Evolutionary conservation across 2,329 filamentous ascomycete species (phyloP), one percentile per base, ranked within the genome.

Genomic region (Pestalotiopsis sp.): DNA sequence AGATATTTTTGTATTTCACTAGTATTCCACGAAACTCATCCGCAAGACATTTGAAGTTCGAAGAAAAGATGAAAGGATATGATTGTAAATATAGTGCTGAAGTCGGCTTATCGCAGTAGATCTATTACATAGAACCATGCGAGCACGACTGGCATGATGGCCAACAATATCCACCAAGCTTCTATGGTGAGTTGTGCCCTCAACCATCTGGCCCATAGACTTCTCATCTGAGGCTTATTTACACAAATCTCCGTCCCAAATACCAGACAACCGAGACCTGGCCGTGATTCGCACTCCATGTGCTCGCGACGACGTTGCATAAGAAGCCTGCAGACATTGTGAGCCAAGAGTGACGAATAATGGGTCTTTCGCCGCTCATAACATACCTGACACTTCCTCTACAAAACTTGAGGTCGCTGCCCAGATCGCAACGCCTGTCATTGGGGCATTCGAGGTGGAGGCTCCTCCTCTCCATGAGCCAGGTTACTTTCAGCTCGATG

Each of bases 361-460:
- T 20, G 35, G 24, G 1, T 24, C 22, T 1, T 52, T 22, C 4
- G 52, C 55, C 40, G 48, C 35, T n/a, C 3, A 38, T 9, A n/a
- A 78, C 83, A 67, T 75, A 89, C 87, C 81, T 82, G 0, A 90
- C 84, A 66, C 85, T 89, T 2, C 88, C 87, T 48, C 87, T 79
- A 71, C 88, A 90, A 77, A 90, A 91, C 35, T 83, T 80, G 60
- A 87, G 74, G 72, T 90, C 88, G 69, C 85, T 89, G 3, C 86
- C 82, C 38, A 90, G 74, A 69, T 89, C 87, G 69, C 88, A 90
- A 13, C 82, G 79, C 66, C 78, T 78, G 70, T 88, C 81, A 66
- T 87, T 88, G 4, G 90, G 91, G 71, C 89, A 91, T 71, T 91
- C 87, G 9, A 93, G 84, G 68, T 91, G 88, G 44, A 89, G 81